A percentile compares a stretch with the other conserved stretches of the same genome.
Conservation (phyloP, 2,329 filamentous ascomycete genomes). For the Neoscytalidium dimidiatum region DNA sequence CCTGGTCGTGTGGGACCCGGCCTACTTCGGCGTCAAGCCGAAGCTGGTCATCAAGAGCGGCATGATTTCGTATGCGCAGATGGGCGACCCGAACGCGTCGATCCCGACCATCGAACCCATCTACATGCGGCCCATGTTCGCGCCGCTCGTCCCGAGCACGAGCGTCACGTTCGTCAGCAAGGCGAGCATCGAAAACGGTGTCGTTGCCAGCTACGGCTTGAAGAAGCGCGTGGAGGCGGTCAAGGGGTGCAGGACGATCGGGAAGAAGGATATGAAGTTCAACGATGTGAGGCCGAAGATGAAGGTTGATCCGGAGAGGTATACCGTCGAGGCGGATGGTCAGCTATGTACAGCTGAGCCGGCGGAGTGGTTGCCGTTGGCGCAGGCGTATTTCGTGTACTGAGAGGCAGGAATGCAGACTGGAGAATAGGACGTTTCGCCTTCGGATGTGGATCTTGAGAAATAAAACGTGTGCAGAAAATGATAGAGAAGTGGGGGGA, state of each 20-base stretch:
- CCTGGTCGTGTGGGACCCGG: constrained; percentile 82
- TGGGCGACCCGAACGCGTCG: constrained; percentile 61
- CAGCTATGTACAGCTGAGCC: constrained; percentile 73
- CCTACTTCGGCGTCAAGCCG: constrained; percentile 86
- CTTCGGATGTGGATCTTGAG: neutral
- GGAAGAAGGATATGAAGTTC: constrained; percentile 88
- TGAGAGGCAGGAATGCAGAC: constrained; percentile 37
- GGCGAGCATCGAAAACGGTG: constrained; percentile 67
- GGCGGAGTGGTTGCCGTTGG: constrained; percentile 69
- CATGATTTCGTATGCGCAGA: constrained; percentile 78
- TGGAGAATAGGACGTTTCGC: neutral
- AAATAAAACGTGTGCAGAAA: neutral
- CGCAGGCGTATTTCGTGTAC: constrained; percentile 77
- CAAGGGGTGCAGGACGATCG: constrained; percentile 69
- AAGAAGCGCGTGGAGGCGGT: constrained; percentile 81
- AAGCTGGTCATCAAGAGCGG: constrained; percentile 81
- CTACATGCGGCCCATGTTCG: constrained; percentile 84
- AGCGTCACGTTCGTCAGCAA: constrained; percentile 83
- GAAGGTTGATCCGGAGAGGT: constrained; percentile 89
- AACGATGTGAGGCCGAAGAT: constrained; percentile 84
- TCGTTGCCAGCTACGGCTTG: constrained; percentile 71
- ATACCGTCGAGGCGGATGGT: constrained; percentile 83
- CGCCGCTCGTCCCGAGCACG: constrained; percentile 67
- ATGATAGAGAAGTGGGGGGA: neutral
- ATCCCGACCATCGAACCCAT: constrained; percentile 88